Evolutionary conservation across 305 asterid species (phyloP).

Genomic region (Rubia peregrina): DNA sequence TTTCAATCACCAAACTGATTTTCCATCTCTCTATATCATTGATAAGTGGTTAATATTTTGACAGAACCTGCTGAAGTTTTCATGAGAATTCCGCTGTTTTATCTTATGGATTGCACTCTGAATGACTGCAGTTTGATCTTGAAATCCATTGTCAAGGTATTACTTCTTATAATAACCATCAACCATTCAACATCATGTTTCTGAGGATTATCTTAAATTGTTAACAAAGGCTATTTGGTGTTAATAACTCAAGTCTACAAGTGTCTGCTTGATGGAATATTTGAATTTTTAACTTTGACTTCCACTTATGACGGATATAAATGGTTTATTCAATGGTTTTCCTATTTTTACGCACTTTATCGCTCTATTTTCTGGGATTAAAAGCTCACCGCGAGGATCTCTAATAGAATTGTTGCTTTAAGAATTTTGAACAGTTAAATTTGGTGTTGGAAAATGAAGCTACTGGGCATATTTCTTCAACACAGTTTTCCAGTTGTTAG

Average conservation of each 20-base stretch:
- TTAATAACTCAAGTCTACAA: neutral
- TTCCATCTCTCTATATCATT: slow-evolving; percentile 14
- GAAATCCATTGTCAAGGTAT: slow-evolving; percentile 60
- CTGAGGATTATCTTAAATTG: slow-evolving; percentile 4
- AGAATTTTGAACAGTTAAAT: neutral
- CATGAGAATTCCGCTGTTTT: slow-evolving; percentile 65
- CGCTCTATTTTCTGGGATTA: neutral
- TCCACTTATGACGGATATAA: neutral
- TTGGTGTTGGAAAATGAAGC: neutral
- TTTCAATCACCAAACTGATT: slow-evolving; percentile 1
- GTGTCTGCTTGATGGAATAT: neutral
- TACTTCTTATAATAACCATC: neutral
- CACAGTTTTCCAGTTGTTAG: neutral
- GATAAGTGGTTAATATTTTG: slow-evolving; percentile 41
- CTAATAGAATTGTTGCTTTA: neutral
- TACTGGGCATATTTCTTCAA: neutral
- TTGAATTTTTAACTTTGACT: neutral
- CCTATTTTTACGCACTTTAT: neutral
- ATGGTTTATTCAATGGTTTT: neutral
- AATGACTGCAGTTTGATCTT: slow-evolving; percentile 80
- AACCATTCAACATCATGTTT: neutral
- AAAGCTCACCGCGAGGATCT: neutral
- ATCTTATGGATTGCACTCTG: slow-evolving; percentile 82
- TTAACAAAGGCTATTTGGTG: neutral
- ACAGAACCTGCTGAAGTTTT: slow-evolving; percentile 50